Conservation (phyloP, 805 yeast genomes). For the Saccharomycopsis javanensis region DNA sequence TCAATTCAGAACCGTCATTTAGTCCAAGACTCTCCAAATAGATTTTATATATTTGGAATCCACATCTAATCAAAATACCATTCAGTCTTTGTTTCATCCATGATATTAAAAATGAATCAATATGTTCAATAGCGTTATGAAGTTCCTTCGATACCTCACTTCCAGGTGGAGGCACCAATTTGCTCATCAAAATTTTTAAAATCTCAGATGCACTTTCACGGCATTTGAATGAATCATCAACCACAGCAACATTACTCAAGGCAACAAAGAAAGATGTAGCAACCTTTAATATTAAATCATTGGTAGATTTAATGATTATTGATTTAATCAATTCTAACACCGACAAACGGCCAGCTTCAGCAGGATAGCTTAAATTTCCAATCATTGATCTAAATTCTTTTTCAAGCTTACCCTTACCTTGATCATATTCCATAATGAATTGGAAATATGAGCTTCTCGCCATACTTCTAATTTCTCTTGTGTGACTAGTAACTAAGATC, state of each 20-base stretch:
- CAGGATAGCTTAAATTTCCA: slow-evolving; percentile 71
- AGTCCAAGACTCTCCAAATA: slow-evolving; percentile 41
- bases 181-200: slow-evolving; percentile 43
- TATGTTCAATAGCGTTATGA: slow-evolving; percentile 14
- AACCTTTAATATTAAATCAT: slow-evolving; percentile 47
- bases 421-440: slow-evolving; percentile 90
- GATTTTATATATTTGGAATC: slow-evolving; percentile 62
- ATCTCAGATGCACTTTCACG: slow-evolving; percentile 73
- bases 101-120: slow-evolving; percentile 37
- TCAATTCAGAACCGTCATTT: slow-evolving; percentile 31
- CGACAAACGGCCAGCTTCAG: slow-evolving; percentile 79
- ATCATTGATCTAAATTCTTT: slow-evolving; percentile 76
- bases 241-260: slow-evolving; percentile 62
- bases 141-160: slow-evolving; percentile 23
- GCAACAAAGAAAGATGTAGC: slow-evolving; percentile 77
- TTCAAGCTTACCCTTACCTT: slow-evolving; percentile 75
- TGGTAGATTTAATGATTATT: slow-evolving; percentile 56
- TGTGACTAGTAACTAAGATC: slow-evolving; percentile 84
- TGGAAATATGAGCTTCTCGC: slow-evolving; percentile 76
- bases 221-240: slow-evolving; percentile 71
- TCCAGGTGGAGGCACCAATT: slow-evolving; percentile 26
- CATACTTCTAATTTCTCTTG: slow-evolving; percentile 71
- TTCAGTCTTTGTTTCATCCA: slow-evolving; percentile 59
- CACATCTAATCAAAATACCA: slow-evolving; percentile 52
- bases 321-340: slow-evolving; percentile 79